A percentile compares a stretch with the other conserved stretches of the same genome.
Conservation (phyloP, 257 asterid species). For the Orobanche coerulescens region DNA sequence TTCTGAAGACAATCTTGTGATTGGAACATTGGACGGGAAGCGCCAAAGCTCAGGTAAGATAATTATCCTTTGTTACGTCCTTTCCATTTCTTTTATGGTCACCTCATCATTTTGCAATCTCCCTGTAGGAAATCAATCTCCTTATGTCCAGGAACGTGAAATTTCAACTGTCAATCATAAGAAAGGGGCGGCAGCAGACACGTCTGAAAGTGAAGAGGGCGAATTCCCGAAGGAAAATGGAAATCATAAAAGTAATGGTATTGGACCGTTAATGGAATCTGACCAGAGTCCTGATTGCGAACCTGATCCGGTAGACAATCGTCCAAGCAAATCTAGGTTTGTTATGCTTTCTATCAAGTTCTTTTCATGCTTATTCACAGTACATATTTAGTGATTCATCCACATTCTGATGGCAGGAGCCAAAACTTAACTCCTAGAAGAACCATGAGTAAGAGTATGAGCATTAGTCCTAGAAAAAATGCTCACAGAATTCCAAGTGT, state of each 20-base stretch:
- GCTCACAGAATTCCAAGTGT: slow-evolving; percentile 55
- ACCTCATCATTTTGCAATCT: slow-evolving; percentile 13
- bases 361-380: slow-evolving; percentile 13
- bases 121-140: slow-evolving; percentile 36
- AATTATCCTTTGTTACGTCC: not conserved
- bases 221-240: slow-evolving; percentile 84
- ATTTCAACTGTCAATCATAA: slow-evolving; percentile 32
- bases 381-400: slow-evolving; percentile 28
- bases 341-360: no score
- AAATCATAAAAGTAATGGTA: slow-evolving; percentile 60
- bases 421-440: slow-evolving; percentile 57
- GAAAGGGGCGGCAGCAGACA: slow-evolving; percentile 39
- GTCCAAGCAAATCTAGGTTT: slow-evolving; percentile 84
- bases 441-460: slow-evolving; percentile 78
- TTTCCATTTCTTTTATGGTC: slow-evolving; percentile 1
- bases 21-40: slow-evolving; percentile 31
- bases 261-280: slow-evolving; percentile 38
- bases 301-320: slow-evolving; percentile 67
- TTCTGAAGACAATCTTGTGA: slow-evolving; percentile 41
- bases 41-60: slow-evolving; percentile 40
- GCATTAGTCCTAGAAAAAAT: slow-evolving; percentile 68
- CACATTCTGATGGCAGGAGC: slow-evolving; percentile 52
- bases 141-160: slow-evolving; percentile 41
- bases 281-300: slow-evolving; percentile 49
- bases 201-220: slow-evolving; percentile 65